Evolutionary conservation across 495 filamentous ascomycete species (phyloP), one percentile per base, ranked within the genome.

Genomic region (Penicillium odoratum): DNA sequence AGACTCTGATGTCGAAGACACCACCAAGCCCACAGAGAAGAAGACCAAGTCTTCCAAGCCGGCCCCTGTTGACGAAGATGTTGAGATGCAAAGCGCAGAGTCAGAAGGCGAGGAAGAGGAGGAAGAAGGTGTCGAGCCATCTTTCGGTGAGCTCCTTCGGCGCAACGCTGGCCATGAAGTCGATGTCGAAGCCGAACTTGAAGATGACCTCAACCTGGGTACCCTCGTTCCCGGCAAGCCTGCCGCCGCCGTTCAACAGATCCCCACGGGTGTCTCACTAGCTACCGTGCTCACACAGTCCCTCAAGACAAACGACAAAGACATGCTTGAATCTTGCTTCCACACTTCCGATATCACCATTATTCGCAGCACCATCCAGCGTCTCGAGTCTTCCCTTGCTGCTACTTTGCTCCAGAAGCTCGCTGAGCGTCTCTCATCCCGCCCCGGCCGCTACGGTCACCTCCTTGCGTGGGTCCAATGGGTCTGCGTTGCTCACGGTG

Each of bases 381-480:
- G 92, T 49, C 82, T 98, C 36, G 91, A 92, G 61, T 95, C 94
- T 10, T 80, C 85, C 2, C 84, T 96, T 38, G 93, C 92, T 6
- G 83, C 85, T 13, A 82, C 73, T 11, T 81, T 98, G 28, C 82
- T 98, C 48, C 84, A 88, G 66, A 89, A 88, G 64, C 83, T 98
- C 33, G 90, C 94, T 11, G 89, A 95, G 65, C 85, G 92, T 60
- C 84, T 98, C 69, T 88, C 96, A 64, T 83, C 88, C 58, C 83
- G 90, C 21, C 94, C 94, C 5, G 94, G 93, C 26, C 85, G 94
- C 51, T 92, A 94, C 15, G 91, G 91, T 30, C 88, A 84, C 60
- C 83, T 98, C n/a, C 93, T 97, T 78, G 83, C 88, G 15, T 98
- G 94, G 94, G 88, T 97, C 45, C 91, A 97, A 73, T 96, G 92